Evolutionary conservation across 768 basidiomycete genomes (phyloP), one percentile per base, ranked within the genome.

Genomic region (Kwoniella europaea): DNA sequence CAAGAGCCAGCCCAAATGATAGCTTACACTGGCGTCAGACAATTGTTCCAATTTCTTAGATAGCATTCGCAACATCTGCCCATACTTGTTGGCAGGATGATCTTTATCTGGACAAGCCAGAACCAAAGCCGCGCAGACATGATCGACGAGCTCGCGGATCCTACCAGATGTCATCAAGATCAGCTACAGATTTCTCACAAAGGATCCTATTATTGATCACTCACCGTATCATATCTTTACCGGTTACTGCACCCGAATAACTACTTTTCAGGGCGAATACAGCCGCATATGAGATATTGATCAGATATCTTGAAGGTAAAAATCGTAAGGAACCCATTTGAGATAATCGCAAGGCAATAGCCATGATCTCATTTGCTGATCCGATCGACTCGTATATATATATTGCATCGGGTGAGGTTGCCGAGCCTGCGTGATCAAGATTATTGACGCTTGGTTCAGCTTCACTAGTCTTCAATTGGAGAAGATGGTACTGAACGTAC

Each of bases 301-400:
- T 77, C 20, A 82, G 68, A 46, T 78, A 82, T 43, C 81, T 64
- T n/a, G 74, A 75, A 10, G 81, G 81, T 27, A 82, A 66, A 58
- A 76, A 79, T 10, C 69, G 64, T 24, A 82, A 62, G 7, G 68
- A 72, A 7, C 78, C 81, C 70, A 74, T 70, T 41, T 79, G 76
- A 20, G 70, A 75, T 2, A 82, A 67, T 24, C 76, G 60, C 13
- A 80, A 65, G 35, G 78, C 79, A 20, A 79, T 79, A 20, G 71
- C 53, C 20, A 82, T 63, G 18, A 82, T 72, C 46, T 82, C 76
- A 35, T 74, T 74, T 16, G 78, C 81, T 0, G 81, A 77, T 27
- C 80, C 77, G 35, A 82, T 78, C 15, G 81, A 79, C 50, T 81
- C 81, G 71, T 79, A 82, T 65, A 82, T 82, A 62, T 79, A 81